Evolutionary conservation across 441 rosid genomes (phyloP).

Genomic region (Erodium texanum): DNA sequence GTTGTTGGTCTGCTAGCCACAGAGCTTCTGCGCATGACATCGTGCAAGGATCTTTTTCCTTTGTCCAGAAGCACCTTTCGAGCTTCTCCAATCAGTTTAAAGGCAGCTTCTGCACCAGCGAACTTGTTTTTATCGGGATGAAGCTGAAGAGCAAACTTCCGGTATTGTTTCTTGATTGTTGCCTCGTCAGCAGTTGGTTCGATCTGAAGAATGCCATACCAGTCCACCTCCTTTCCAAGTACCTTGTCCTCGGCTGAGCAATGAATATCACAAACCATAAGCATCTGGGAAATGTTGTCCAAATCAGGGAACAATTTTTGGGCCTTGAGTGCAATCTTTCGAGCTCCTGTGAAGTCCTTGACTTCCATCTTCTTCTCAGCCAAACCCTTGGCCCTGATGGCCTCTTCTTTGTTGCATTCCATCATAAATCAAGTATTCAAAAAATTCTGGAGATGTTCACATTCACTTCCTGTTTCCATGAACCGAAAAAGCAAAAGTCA

Average conservation of each 20-base stretch:
- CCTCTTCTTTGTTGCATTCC: slow-evolving; percentile 93
- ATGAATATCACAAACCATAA: slow-evolving; percentile 79
- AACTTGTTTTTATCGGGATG: slow-evolving; percentile 92
- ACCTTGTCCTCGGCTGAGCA: slow-evolving; percentile 51
- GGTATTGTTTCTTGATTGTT: slow-evolving; percentile 75
- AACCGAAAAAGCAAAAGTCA: too few relatives aligned
- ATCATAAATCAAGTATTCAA: slow-evolving; percentile 21
- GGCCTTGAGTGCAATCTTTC: slow-evolving; percentile 53
- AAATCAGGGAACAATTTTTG: slow-evolving; percentile 51
- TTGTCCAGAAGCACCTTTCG: slow-evolving; percentile 66
- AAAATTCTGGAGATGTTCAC: neutral
- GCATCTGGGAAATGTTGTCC: slow-evolving; percentile 58
- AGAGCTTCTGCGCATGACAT: slow-evolving; percentile 35
- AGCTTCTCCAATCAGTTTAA: slow-evolving; percentile 80
- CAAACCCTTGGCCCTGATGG: slow-evolving; percentile 55
- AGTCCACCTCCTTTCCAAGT: slow-evolving; percentile 61
- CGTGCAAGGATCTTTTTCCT: slow-evolving; percentile 48
- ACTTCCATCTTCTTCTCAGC: slow-evolving; percentile 60
- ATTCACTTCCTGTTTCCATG: slow-evolving; percentile 3
- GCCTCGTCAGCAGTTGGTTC: slow-evolving; percentile 54
- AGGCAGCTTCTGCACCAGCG: slow-evolving; percentile 94
- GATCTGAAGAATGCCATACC: slow-evolving; percentile 81
- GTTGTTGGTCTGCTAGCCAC: slow-evolving; percentile 28
- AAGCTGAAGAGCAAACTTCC: slow-evolving; percentile 70
- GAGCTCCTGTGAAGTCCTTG: slow-evolving; percentile 54